Evolutionary conservation across 2,329 filamentous ascomycete genomes (phyloP).

Genomic region (Diaporthe sp.): DNA sequence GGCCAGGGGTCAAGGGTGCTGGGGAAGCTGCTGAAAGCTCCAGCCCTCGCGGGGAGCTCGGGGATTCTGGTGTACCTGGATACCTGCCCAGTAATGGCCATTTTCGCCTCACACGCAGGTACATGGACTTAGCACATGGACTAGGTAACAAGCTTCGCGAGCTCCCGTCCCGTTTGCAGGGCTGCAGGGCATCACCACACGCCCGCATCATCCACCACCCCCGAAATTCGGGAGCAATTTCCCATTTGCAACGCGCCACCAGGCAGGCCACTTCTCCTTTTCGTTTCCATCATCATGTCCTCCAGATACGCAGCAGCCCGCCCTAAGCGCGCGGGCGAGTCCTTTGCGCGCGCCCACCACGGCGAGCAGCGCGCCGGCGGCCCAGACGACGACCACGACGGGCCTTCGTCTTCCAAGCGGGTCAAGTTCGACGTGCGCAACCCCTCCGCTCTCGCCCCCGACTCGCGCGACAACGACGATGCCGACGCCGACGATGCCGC

Average conservation of each 20-base stretch:
- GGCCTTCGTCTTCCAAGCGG: slow-evolving; percentile 73
- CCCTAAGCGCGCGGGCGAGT: slow-evolving; percentile 86
- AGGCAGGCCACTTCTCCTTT: background rate
- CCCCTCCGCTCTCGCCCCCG: slow-evolving; percentile 89
- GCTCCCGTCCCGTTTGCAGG: background rate
- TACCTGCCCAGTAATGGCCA: background rate
- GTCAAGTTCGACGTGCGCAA: slow-evolving; percentile 96
- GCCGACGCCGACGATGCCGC: slow-evolving; percentile 64
- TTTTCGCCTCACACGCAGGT: too few relatives aligned
- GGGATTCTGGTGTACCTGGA: background rate
- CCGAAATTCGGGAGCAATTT: background rate
- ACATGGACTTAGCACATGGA: background rate
- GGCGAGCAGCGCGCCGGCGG: slow-evolving; percentile 61
- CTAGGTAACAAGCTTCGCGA: background rate
- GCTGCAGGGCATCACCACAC: slow-evolving; percentile 3
- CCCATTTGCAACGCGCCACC: background rate
- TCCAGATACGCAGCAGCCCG: slow-evolving; percentile 76
- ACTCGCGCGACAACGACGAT: slow-evolving; percentile 79
- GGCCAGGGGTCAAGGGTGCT: slow-evolving; percentile 20
- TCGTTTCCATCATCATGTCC: slow-evolving; percentile 58
- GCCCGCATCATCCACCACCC: slow-evolving; percentile 34
- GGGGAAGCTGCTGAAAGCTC: background rate
- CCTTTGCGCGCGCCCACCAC: slow-evolving; percentile 82
- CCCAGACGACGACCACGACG: slow-evolving; percentile 45
- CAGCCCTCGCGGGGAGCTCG: background rate